A percentile compares a stretch with the other conserved stretches of the same genome.
Conservation (phyloP, 352 stramenopile species). For the Blastocystis sp. region DNA sequence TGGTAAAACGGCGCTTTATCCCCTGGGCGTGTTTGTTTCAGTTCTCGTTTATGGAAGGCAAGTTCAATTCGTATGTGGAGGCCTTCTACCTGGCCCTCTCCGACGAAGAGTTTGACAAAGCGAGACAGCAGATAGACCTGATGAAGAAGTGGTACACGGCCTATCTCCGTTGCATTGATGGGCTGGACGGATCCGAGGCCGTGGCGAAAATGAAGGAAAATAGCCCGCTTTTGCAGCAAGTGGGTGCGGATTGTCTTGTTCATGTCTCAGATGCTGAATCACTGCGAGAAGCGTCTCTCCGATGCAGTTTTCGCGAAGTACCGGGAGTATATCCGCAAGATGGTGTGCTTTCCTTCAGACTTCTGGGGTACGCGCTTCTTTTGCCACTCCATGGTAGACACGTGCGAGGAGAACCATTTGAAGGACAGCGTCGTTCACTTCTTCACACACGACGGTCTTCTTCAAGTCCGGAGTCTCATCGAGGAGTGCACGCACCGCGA, state of each 20-base stretch:
- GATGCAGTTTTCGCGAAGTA: conserved; percentile 17
- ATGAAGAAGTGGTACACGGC: conserved; percentile 34
- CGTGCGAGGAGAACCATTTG: conserved; percentile 1
- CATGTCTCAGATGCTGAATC: conserved; percentile 3
- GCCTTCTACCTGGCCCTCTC: conserved; percentile 48
- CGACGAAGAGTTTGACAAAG: conserved; percentile 26
- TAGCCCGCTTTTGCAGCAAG: conserved; percentile 17
- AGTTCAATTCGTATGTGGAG: conserved; percentile 60
- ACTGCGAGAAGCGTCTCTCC: conserved; percentile 51
- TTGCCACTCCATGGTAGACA: not conserved
- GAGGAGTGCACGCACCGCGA: conserved; percentile 20
- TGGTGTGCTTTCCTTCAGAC: conserved; percentile 10
- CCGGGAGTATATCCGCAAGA: not conserved
- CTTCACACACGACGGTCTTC: conserved; percentile 19
- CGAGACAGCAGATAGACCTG: not conserved
- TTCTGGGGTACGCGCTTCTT: conserved; percentile 40
- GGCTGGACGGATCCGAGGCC: not conserved
- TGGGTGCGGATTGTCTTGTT: not conserved
- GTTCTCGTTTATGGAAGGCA: conserved; percentile 22
- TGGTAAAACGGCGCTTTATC: conserved; percentile 51
- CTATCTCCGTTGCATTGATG: not conserved
- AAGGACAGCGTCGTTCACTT: not conserved
- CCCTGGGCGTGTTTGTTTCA: conserved; percentile 67
- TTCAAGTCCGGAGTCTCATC: conserved; percentile 10
- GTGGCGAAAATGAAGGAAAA: not conserved